Evolutionary conservation across 805 yeast genomes (phyloP).

Genomic region (Helenozyma baotianmanensis): DNA sequence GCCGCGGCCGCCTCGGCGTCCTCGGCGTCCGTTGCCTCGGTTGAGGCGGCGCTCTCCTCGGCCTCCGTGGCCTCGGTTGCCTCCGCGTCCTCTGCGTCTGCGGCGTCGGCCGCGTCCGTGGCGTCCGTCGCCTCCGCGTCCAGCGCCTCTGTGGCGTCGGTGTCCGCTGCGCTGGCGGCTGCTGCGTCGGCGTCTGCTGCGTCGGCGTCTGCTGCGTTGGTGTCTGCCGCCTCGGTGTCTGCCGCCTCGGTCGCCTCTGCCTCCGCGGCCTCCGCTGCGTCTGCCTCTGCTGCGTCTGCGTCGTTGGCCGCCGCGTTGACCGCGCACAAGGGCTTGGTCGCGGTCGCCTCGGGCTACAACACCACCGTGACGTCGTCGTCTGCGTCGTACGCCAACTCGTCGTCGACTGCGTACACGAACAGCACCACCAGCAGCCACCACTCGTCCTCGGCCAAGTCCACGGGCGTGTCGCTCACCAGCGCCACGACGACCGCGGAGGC

Average conservation of each 20-base stretch:
- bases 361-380: not conserved
- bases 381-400: constrained; percentile 3
- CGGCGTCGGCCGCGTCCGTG: constrained; percentile 10
- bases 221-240: constrained; percentile 1
- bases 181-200: constrained; percentile 1
- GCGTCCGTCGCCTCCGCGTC: constrained; percentile 9
- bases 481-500: constrained; percentile 8
- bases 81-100: constrained; percentile 6
- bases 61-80: constrained; percentile 3
- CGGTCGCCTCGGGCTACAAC: constrained; percentile 19
- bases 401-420: constrained; percentile 6
- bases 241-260: not conserved
- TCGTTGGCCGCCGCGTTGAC: constrained; percentile 8
- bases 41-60: constrained; percentile 1
- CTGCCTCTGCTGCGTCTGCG: not conserved
- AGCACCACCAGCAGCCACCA: constrained; percentile 2
- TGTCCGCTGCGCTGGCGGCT: constrained; percentile 15
- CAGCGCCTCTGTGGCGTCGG: constrained; percentile 7
- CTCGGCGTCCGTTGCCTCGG: constrained; percentile 14
- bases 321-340: constrained; percentile 21
- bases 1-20: constrained; percentile 23
- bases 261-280: not conserved
- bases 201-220: constrained; percentile 5
- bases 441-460: not conserved
- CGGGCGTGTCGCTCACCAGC: constrained; percentile 1